phyloP scores from a whole-genome alignment of 495 filamentous ascomycete genomes.

The Podospora conica region DNA sequence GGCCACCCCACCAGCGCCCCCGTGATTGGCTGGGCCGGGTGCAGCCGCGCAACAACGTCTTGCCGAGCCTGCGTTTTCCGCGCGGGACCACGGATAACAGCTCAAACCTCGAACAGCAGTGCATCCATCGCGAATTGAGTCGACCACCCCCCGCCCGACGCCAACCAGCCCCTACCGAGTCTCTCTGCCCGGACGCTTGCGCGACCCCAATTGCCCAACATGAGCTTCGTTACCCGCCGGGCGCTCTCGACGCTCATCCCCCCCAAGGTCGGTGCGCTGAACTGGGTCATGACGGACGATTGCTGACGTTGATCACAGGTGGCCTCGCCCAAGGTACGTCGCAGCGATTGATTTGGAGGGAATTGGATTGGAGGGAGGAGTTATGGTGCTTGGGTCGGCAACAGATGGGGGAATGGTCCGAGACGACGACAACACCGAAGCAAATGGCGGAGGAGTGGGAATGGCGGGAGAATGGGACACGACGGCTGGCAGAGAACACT shows the following conservation, averaged over 20 bases:
- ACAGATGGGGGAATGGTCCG: not conserved
- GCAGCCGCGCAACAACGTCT: conserved; percentile 31
- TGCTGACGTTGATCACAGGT: conserved; percentile 43
- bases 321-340: conserved; percentile 87
- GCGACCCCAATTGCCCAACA: conserved; percentile 48
- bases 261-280: conserved; percentile 67
- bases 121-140: conserved; percentile 20
- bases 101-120: conserved; percentile 14
- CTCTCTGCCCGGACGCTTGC: conserved; percentile 16
- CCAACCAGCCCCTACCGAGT: conserved; percentile 15
- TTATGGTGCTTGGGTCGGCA: not conserved
- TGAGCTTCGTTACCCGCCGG: conserved; percentile 85
- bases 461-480: not conserved
- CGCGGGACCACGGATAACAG: conserved; percentile 11
- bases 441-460: not conserved
- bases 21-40: conserved; percentile 26
- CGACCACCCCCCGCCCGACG: conserved; percentile 16
- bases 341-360: conserved; percentile 8
- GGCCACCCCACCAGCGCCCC: conserved; percentile 14
- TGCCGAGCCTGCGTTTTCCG: conserved; percentile 29
- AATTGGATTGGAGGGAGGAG: not conserved
- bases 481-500: not conserved
- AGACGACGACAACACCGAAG: not conserved
- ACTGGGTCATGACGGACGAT: not conserved
- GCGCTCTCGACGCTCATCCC: conserved; percentile 97